phyloP scores from a whole-genome alignment of 352 stramenopile genomes.

The Globisporangium solare region DNA sequence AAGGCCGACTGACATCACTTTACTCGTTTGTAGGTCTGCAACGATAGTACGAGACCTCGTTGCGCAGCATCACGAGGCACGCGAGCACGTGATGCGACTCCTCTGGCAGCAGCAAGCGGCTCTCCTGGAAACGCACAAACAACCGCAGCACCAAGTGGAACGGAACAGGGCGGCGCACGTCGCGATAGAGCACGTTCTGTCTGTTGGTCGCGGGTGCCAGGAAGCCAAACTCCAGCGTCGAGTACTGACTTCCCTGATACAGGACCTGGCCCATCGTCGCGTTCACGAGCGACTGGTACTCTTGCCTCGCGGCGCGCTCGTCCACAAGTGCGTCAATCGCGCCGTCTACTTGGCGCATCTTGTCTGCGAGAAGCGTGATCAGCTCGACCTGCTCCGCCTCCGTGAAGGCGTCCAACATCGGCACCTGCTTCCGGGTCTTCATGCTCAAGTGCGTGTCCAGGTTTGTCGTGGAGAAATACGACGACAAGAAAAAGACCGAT shows the following conservation, averaged over 20 bases:
- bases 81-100: constrained; percentile 46
- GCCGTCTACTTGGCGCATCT: constrained; percentile 24
- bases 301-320: constrained; percentile 22
- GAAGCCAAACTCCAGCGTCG: constrained; percentile 53
- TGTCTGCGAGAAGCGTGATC: constrained; percentile 15
- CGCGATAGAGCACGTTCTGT: constrained; percentile 45
- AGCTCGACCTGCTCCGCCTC: constrained; percentile 32
- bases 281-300: constrained; percentile 36
- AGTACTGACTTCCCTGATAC: constrained; percentile 53
- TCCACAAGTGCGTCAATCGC: constrained; percentile 26
- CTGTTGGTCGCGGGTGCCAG: constrained; percentile 48
- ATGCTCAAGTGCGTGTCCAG: constrained; percentile 24
- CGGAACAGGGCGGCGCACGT: constrained; percentile 45
- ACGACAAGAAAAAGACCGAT: constrained; percentile 27
- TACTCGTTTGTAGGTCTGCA: constrained; percentile 20
- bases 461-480: constrained; percentile 41
- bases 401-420: constrained; percentile 24
- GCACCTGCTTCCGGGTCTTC: constrained; percentile 18
- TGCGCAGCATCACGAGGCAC: constrained; percentile 45
- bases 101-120: constrained; percentile 35
- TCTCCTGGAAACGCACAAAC: constrained; percentile 57
- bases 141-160: constrained; percentile 53
- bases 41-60: constrained; percentile 45
- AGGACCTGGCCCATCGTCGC: constrained; percentile 23
- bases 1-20: background rate